Conservation (phyloP, 2,329 filamentous ascomycete genomes). For the Calonectria leucothoes region DNA sequence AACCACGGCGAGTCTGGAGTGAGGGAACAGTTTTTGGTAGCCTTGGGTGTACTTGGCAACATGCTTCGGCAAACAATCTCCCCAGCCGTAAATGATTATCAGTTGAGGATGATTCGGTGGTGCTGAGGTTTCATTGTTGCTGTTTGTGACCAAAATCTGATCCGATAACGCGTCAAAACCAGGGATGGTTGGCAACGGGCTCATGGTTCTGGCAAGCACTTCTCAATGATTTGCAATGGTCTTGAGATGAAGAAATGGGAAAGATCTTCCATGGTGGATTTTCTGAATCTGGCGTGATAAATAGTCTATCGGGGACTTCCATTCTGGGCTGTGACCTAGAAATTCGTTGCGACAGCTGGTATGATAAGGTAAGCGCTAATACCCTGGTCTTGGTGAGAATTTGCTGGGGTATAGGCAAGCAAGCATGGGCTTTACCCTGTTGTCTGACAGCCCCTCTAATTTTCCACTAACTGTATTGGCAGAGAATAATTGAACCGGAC, state of each 20-base stretch:
- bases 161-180: background rate
- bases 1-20: background rate
- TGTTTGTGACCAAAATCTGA: background rate
- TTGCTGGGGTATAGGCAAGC: background rate
- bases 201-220: background rate
- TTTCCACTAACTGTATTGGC: too few relatives aligned
- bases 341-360: background rate
- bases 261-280: background rate
- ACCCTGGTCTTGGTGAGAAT: background rate
- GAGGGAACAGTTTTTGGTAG: background rate
- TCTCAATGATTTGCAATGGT: background rate
- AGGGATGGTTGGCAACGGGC: background rate
- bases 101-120: background rate
- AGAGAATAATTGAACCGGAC: too few relatives aligned
- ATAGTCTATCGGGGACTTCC: background rate
- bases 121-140: background rate
- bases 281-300: background rate
- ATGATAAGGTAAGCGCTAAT: background rate
- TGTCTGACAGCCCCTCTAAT: too few relatives aligned
- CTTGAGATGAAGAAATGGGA: background rate
- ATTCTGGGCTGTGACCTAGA: background rate
- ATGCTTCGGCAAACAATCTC: background rate
- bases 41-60: background rate
- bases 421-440: background rate
- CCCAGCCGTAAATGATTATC: background rate